phyloP scores from a whole-genome alignment of 2,329 filamentous ascomycete genomes.

The Neopestalotiopsis clavispora region DNA sequence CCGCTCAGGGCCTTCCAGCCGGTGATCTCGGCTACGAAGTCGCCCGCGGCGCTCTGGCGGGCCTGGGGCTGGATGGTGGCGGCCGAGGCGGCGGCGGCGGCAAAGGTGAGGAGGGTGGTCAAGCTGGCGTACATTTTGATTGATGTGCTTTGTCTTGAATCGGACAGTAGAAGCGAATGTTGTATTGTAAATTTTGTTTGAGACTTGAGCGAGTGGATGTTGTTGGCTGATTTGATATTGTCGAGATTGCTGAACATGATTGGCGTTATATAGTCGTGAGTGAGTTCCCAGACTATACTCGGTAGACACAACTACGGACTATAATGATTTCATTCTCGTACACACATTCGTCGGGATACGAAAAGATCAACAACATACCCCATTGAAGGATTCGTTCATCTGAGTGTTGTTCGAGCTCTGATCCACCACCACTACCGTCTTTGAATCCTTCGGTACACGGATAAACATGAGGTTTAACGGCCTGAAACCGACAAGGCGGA shows the following conservation, averaged over 20 bases:
- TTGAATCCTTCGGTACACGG: too few relatives aligned
- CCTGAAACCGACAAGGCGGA: background rate
- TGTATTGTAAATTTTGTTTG: background rate
- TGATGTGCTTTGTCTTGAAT: background rate
- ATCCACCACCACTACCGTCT: background rate
- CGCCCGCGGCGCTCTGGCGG: background rate
- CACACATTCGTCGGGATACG: background rate
- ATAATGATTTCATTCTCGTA: background rate
- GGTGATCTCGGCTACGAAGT: background rate
- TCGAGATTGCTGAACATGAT: background rate
- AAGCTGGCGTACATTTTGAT: constrained; percentile 4
- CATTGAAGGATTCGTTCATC: background rate
- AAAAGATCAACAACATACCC: background rate
- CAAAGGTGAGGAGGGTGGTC: background rate
- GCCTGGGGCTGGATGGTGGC: background rate
- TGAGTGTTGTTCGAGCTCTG: background rate
- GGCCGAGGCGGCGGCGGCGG: background rate
- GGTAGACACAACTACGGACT: background rate
- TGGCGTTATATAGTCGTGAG: background rate
- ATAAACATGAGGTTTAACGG: too few relatives aligned
- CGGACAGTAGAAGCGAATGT: background rate
- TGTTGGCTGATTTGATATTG: background rate
- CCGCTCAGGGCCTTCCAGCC: background rate
- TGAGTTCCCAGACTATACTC: background rate
- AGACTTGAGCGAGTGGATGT: background rate